These are phyloP conservation scores for Rachicladosporium sp. DNA, from an alignment of 2,329 filamentous ascomycete genomes.

Conservation along the genomic window DNA sequence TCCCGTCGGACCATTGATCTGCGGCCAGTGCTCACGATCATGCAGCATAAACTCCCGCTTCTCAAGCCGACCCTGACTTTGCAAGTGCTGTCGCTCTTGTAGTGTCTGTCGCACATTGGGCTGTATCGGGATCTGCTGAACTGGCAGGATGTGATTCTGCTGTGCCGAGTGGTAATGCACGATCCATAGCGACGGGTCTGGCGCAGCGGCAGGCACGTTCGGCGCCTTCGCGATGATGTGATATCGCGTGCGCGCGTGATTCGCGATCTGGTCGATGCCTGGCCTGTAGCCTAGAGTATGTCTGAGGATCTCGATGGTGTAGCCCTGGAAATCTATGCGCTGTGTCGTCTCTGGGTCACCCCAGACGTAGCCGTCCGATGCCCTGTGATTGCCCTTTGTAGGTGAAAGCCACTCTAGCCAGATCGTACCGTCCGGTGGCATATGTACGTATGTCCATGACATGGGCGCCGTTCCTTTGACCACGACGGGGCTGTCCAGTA, in stretches of 20 bases:
- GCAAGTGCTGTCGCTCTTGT: conserved; percentile 48
- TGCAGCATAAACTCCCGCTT: conserved; percentile 92
- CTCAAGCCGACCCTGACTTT: conserved; percentile 65
- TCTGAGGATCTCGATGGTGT: conserved; percentile 75
- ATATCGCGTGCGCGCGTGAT: conserved; percentile 73
- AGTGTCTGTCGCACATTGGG: conserved; percentile 49
- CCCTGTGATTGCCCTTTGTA: conserved; percentile 59
- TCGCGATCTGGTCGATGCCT: conserved; percentile 57
- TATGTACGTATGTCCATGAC: conserved; percentile 84
- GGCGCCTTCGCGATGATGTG: conserved; percentile 67
- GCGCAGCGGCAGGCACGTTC: conserved; percentile 54
- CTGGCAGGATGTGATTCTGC: conserved; percentile 58
- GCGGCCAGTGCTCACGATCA: conserved; percentile 82
- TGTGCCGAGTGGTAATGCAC: conserved; percentile 78
- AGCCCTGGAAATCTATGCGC: conserved; percentile 59
- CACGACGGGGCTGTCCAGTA: conserved; percentile 72
- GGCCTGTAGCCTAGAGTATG: conserved; percentile 71
- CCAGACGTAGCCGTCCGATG: conserved; percentile 91
- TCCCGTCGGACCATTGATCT: conserved; percentile 54
- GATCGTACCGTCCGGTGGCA: conserved; percentile 68
- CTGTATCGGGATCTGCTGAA: conserved; percentile 49
- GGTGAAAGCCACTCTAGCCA: conserved; percentile 82
- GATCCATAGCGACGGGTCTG: conserved; percentile 78
- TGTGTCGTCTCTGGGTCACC: conserved; percentile 66
- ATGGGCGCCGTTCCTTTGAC: conserved; percentile 76